A percentile compares a stretch with the other conserved stretches of the same genome.
These are phyloP conservation scores for Chlamydomonas sp. DNA, from an alignment of 139 green algal species.

Conservation along the genomic window DNA sequence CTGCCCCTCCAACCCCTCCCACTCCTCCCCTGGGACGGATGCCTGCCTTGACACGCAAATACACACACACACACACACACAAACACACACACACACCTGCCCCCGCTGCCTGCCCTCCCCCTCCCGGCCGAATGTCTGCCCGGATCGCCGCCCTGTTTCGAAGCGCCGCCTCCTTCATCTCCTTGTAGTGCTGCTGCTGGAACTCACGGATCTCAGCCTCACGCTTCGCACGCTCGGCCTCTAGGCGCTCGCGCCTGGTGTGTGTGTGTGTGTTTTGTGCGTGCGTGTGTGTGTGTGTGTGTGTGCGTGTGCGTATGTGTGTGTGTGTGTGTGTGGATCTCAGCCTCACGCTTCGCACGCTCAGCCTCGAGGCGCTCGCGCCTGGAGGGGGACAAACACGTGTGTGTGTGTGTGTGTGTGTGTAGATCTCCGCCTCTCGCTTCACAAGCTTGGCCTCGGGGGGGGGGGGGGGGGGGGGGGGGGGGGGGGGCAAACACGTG, in stretches of 20 bases:
- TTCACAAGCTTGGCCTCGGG: no score
- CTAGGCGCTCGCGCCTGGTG: slow-evolving; percentile 5
- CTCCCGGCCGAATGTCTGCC: neutral
- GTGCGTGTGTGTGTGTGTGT: slow-evolving; percentile 5
- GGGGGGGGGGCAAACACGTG: no score
- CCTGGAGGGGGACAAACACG: neutral
- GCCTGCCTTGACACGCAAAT: no score
- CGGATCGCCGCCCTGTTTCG: slow-evolving; percentile 22
- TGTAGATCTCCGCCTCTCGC: no score
- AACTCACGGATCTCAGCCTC: slow-evolving; percentile 35
- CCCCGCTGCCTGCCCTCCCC: slow-evolving; percentile 3
- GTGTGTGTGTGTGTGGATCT: slow-evolving; percentile 26
- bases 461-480: no score
- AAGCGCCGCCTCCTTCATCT: slow-evolving; percentile 37
- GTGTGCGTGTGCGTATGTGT: neutral
- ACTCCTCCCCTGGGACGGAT: no score
- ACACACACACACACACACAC: no score
- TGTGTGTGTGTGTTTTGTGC: slow-evolving; percentile 2
- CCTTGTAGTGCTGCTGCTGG: slow-evolving; percentile 35
- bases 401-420: no score
- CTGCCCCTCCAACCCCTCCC: no score
- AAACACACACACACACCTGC: no score
- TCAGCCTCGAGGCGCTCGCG: no score
- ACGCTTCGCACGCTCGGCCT: slow-evolving; percentile 18
- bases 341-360: no score